phyloP scores from a whole-genome alignment of 2,329 filamentous ascomycete species.

The Immersiporthe knoxdaviesiana region DNA sequence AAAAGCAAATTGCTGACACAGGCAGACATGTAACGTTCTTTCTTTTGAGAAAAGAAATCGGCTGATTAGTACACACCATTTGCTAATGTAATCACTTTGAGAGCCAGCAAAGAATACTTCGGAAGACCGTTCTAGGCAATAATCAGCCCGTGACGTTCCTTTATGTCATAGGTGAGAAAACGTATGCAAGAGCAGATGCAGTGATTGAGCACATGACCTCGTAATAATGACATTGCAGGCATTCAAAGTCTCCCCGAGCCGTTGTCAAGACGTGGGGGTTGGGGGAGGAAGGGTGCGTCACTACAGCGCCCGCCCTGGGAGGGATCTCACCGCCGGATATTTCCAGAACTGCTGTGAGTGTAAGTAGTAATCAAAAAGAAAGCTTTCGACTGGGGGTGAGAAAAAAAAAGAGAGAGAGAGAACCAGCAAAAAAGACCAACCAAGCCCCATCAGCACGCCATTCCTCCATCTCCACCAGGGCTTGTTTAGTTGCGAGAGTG shows the following conservation, averaged over 20 bases:
- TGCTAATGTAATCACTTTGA: too few relatives aligned
- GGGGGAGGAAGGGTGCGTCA: background rate
- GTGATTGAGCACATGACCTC: background rate
- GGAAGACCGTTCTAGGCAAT: background rate
- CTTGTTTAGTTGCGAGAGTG: background rate
- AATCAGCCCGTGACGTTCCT: background rate
- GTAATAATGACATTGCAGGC: background rate
- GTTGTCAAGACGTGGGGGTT: background rate
- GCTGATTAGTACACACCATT: background rate
- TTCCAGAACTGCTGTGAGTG: background rate
- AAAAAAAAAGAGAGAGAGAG: background rate
- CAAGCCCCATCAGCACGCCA: background rate
- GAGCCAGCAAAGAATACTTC: too few relatives aligned
- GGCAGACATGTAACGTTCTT: background rate
- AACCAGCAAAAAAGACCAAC: background rate
- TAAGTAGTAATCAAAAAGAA: background rate
- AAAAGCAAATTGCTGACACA: background rate
- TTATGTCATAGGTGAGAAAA: background rate
- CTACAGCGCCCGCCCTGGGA: background rate
- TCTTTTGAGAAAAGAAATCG: too few relatives aligned
- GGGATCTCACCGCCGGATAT: constrained; percentile 2
- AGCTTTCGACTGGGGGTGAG: background rate
- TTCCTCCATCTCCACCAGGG: background rate
- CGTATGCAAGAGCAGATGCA: background rate
- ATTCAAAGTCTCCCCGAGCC: background rate